Evolutionary conservation across 495 filamentous ascomycete genomes (phyloP).

Genomic region (Penicillium taxi): DNA sequence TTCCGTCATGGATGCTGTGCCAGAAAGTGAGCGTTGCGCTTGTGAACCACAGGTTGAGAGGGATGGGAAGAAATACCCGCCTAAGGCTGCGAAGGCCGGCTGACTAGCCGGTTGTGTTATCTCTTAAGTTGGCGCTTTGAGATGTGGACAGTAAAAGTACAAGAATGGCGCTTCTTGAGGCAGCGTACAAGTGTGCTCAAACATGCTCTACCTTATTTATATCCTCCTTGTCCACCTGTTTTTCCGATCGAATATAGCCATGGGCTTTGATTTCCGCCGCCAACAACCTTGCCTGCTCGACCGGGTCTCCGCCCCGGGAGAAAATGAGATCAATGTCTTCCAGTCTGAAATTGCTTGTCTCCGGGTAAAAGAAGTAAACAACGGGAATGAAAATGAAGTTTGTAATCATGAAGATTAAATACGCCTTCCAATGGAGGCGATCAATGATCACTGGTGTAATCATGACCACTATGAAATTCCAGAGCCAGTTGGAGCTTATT

Average conservation of each 20-base stretch:
- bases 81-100: slow-evolving; percentile 44
- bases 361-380: slow-evolving; percentile 39
- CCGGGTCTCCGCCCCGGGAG: slow-evolving; percentile 13
- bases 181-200: no score
- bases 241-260: slow-evolving; percentile 6
- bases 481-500: slow-evolving; percentile 37
- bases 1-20: slow-evolving; percentile 54
- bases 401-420: slow-evolving; percentile 52
- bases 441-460: slow-evolving; percentile 50
- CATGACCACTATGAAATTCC: slow-evolving; percentile 54
- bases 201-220: slow-evolving; percentile 7
- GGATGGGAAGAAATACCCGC: slow-evolving; percentile 56
- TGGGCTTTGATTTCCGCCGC: slow-evolving; percentile 12
- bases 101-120: slow-evolving; percentile 23
- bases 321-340: slow-evolving; percentile 32
- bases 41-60: slow-evolving; percentile 55
- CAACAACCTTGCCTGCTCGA: slow-evolving; percentile 10
- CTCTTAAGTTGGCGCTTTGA: slow-evolving; percentile 2
- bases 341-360: slow-evolving; percentile 39
- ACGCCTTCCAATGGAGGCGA: slow-evolving; percentile 49
- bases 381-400: slow-evolving; percentile 43
- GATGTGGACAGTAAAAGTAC: no score
- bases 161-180: no score
- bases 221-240: slow-evolving; percentile 5
- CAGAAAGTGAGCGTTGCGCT: slow-evolving; percentile 52